Evolutionary conservation across 2,329 filamentous ascomycete species (phyloP).

Genomic region (Diaporthe citrichinensis): DNA sequence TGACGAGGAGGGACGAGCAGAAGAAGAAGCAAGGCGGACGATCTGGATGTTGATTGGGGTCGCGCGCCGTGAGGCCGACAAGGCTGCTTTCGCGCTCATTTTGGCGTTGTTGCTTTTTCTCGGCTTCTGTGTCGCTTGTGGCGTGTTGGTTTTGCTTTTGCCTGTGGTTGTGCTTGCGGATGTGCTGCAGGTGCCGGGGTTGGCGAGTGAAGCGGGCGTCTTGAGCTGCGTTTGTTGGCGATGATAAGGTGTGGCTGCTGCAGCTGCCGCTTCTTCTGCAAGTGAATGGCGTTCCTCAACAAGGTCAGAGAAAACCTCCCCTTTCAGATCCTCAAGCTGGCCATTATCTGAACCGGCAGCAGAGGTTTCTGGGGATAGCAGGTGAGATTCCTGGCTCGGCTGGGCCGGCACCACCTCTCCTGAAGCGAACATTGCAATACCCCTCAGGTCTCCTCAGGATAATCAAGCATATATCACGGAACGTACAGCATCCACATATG

Average conservation of each 20-base stretch:
- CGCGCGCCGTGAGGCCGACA: background rate
- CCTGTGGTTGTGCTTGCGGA: background rate
- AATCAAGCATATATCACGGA: slow-evolving; percentile 9
- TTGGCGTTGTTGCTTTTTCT: slow-evolving; percentile 12
- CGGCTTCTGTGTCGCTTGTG: background rate
- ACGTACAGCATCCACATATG: background rate
- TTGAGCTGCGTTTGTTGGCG: background rate
- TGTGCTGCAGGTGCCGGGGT: background rate
- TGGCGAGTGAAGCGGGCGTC: background rate
- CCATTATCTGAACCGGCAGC: slow-evolving; percentile 3
- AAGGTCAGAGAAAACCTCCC: background rate
- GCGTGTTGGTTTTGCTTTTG: background rate
- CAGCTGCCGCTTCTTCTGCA: background rate
- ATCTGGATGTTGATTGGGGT: slow-evolving; percentile 23
- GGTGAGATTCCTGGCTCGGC: slow-evolving; percentile 5
- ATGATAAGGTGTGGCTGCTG: background rate
- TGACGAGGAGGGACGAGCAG: background rate
- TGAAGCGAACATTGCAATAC: background rate
- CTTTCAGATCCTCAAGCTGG: background rate
- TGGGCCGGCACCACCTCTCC: background rate
- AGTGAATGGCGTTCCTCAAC: background rate
- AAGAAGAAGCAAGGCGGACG: background rate
- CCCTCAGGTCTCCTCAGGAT: background rate
- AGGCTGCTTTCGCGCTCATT: background rate
- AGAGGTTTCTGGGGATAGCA: slow-evolving; percentile 14